Base-by-base conservation (phyloP, 345 rosid genomes). In the Populus simonii region DNA sequence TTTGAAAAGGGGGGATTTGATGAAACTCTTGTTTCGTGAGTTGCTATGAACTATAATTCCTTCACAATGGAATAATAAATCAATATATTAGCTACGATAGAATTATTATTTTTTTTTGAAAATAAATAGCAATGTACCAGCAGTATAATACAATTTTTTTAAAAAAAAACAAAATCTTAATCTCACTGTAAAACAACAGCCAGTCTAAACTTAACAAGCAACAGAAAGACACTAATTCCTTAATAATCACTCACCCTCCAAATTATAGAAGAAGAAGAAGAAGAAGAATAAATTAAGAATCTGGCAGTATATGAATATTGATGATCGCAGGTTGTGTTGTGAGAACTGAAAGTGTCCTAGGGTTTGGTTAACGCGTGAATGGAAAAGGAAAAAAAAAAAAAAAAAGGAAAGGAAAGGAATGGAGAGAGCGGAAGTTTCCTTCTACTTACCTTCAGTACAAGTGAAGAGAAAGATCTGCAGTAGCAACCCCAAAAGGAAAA, bases 381-480 rank as follows among this genome's bases (percentile, higher is more conserved):
- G 36, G 7, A 18, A 5, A 23, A 55, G 13, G 8, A 53, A 33
- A 33, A 33, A 33, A 4, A 33, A 33, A 3, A 33, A 33, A 33
- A 33, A 33, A 33, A 5, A 33, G 29, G 16, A 63, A 18, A 33
- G 29, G 16, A 63, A 18, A 6, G 29, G n/a, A 68, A 39, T 2
- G 13, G 61, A 47, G 38, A n/a, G 23, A n/a, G 51, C 5, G 68
- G 27, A n/a, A 12, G 43, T 72, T 66, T 17, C 49, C 15, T 35
- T 57, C 66, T 2, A 3, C 62, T 49, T 71, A 47, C 62, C 49
- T 55, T 55, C 66, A 36, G 61, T 25, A 25, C 25, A 61, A 61
- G 55, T 27, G 76, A 74, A 73, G 68, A 15, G 69, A 45, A 39
- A 23, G 76, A 73, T 73, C 55, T 61, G 55, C n/a, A 25, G 55